A percentile compares a stretch with the other conserved stretches of the same genome.
Evolutionary conservation across 164 flowering plant genomes (phyloP).

Genomic region (Saururus chinensis): DNA sequence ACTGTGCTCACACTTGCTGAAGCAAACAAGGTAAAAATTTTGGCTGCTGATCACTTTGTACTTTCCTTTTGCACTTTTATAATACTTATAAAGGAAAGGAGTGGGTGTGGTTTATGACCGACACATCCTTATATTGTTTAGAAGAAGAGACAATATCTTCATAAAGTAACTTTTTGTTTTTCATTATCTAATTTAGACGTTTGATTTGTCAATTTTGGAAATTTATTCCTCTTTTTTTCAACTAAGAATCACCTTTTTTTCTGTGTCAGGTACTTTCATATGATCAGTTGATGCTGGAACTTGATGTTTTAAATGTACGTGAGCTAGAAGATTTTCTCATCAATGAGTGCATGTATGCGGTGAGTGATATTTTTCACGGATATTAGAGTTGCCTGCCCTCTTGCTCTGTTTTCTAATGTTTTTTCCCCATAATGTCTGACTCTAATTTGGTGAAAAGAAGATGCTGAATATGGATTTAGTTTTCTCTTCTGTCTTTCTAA

Average conservation of each 20-base stretch:
- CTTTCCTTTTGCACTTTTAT: neutral
- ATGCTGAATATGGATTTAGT: too few species aligned
- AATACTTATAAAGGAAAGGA: neutral
- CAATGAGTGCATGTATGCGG: slow-evolving; percentile 98
- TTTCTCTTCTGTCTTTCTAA: too few species aligned
- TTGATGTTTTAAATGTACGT: slow-evolving; percentile 90
- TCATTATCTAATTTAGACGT: too few species aligned
- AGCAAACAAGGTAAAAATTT: slow-evolving; percentile 29
- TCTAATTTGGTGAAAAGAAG: too few species aligned
- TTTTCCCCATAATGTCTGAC: too few species aligned
- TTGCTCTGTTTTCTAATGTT: too few species aligned
- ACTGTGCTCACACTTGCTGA: slow-evolving; percentile 78
- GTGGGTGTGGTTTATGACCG: neutral
- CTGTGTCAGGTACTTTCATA: slow-evolving; percentile 68
- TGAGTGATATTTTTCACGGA: slow-evolving; percentile 24
- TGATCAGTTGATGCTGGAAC: slow-evolving; percentile 76
- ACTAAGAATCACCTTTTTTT: neutral
- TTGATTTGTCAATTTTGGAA: too few species aligned
- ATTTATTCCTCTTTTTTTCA: neutral
- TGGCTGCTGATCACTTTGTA: neutral
- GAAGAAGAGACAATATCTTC: too few species aligned
- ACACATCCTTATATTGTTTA: too few species aligned
- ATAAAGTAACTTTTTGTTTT: too few species aligned
- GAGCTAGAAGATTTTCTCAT: slow-evolving; percentile 97
- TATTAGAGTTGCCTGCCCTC: too few species aligned